Evolutionary conservation across 257 asterid species (phyloP).

Genomic region (Solanum paucissectum): DNA sequence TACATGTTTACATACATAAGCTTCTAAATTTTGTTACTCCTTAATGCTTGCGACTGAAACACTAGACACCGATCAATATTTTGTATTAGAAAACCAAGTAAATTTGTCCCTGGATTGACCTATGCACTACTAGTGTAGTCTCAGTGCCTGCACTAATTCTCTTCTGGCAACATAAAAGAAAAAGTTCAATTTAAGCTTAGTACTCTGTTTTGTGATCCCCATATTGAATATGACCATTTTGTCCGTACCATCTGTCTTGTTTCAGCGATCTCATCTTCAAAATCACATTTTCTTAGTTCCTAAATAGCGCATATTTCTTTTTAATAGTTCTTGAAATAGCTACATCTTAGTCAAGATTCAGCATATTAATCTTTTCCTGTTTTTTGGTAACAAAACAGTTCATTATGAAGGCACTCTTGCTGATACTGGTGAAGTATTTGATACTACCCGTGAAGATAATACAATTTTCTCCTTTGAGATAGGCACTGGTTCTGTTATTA

Average conservation of each 20-base stretch:
- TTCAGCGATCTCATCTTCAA: background rate
- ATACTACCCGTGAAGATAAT: slow-evolving; percentile 90
- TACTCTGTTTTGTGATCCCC: background rate
- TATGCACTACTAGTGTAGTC: background rate
- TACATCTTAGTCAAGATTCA: background rate
- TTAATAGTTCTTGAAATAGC: background rate
- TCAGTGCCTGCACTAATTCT: background rate
- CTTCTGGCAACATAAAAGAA: background rate
- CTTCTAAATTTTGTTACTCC: background rate
- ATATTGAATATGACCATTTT: background rate
- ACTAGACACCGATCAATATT: background rate
- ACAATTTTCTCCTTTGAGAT: slow-evolving; percentile 79
- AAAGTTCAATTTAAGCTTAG: background rate
- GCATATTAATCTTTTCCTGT: background rate
- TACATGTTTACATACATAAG: background rate
- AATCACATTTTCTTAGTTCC: background rate
- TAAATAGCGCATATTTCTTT: background rate
- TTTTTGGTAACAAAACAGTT: slow-evolving; percentile 30
- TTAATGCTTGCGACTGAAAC: background rate
- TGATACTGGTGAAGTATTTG: slow-evolving; percentile 89
- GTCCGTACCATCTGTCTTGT: background rate
- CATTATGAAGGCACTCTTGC: slow-evolving; percentile 89
- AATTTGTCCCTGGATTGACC: background rate
- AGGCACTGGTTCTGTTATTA: slow-evolving; percentile 79
- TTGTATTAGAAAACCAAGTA: background rate